phyloP scores from a whole-genome alignment of 176 grass and related monocot species.

The Luzula sylvatica region DNA sequence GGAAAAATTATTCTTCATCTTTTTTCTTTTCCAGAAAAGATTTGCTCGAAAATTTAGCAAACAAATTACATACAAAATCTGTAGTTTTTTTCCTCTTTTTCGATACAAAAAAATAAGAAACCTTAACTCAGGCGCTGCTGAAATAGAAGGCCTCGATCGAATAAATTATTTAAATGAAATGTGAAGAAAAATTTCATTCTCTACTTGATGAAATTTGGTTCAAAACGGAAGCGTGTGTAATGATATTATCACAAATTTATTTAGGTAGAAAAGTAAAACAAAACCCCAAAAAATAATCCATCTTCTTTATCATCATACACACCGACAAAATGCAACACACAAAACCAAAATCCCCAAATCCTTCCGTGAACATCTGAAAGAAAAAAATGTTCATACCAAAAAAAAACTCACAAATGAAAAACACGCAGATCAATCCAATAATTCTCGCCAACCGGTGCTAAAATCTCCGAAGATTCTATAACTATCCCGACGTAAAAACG shows the following conservation, averaged over 20 bases:
- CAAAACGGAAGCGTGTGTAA: no score
- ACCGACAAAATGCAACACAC: not conserved
- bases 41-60: no score
- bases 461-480: not conserved
- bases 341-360: not conserved
- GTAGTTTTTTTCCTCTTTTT: no score
- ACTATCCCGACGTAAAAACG: not conserved
- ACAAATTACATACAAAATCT: no score
- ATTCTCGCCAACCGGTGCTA: not conserved
- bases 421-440: not conserved
- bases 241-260: no score
- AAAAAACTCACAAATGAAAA: constrained; percentile 12
- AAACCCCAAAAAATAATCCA: not conserved
- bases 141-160: no score
- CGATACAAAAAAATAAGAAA: no score
- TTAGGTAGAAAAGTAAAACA: not conserved
- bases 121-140: not conserved
- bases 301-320: not conserved
- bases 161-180: no score
- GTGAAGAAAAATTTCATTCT: no score
- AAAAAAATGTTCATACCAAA: not conserved
- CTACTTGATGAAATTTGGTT: no score
- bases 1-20: no score
- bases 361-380: not conserved
- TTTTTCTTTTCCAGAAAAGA: no score